A percentile compares a stretch with the other conserved stretches of the same genome.
Conservation (phyloP, 2,329 filamentous ascomycete species). For the Fusarium vanettenii region DNA sequence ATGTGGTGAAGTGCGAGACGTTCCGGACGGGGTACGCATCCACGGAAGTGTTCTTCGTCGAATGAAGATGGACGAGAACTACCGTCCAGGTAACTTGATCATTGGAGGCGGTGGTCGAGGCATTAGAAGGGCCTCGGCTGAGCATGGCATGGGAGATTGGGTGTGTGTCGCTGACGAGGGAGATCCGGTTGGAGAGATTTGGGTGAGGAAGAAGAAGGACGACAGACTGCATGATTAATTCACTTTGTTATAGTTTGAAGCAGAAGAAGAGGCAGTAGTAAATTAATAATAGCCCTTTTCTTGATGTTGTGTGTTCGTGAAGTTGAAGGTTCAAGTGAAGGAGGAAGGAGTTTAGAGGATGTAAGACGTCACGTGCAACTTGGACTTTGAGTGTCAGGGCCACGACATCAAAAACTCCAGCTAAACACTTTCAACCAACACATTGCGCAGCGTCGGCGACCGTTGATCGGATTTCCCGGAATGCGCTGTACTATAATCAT, state of each 20-base stretch:
- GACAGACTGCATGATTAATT: constrained; percentile 28
- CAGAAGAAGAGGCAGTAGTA: background rate
- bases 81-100: constrained; percentile 84
- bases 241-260: background rate
- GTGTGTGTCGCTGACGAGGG: constrained; percentile 71
- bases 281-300: constrained; percentile 20
- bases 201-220: constrained; percentile 57
- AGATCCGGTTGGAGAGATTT: constrained; percentile 76
- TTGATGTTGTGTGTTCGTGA: background rate
- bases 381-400: constrained; percentile 8
- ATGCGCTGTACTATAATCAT: constrained; percentile 24
- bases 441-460: background rate
- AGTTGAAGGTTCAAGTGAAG: background rate
- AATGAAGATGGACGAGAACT: constrained; percentile 71
- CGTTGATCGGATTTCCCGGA: background rate
- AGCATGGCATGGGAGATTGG: constrained; percentile 80
- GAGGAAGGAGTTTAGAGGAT: background rate
- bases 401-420: constrained; percentile 30
- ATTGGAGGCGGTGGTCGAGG: constrained; percentile 82
- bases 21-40: constrained; percentile 76
- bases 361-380: constrained; percentile 28
- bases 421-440: background rate
- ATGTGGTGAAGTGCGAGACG: constrained; percentile 80
- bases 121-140: constrained; percentile 67
- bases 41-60: constrained; percentile 81